Conservation (phyloP, 768 basidiomycete species). For the Russula vinacea region DNA sequence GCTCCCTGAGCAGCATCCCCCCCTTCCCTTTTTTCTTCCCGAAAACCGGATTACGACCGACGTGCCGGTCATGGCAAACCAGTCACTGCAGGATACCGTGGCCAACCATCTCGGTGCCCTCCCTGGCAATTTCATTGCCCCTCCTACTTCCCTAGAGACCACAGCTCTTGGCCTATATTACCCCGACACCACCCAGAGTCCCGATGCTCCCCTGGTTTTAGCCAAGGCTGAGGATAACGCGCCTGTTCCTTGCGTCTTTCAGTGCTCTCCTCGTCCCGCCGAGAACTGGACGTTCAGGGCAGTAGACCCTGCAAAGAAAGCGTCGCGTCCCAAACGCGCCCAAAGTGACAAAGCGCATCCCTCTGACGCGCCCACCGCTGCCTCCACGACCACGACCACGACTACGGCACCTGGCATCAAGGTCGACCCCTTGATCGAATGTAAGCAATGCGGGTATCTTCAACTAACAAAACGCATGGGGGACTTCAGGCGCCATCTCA, state of each 20-base stretch:
- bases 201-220: background rate
- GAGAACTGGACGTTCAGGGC: slow-evolving; percentile 7
- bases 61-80: background rate
- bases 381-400: too few relatives aligned
- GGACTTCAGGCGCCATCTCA: slow-evolving; percentile 17
- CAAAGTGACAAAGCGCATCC: background rate
- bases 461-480: slow-evolving; percentile 15
- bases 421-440: background rate
- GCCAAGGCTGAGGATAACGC: background rate
- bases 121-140: background rate
- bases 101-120: background rate
- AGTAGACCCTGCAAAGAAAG: background rate
- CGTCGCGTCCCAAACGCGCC: background rate
- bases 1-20: background rate
- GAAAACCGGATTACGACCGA: background rate
- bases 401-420: background rate
- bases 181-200: background rate
- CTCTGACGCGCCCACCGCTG: background rate
- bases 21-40: background rate
- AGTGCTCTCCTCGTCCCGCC: background rate
- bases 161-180: slow-evolving; percentile 20
- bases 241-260: background rate
- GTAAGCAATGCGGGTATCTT: slow-evolving; percentile 2
- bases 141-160: background rate
- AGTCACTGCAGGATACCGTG: background rate